phyloP scores from a whole-genome alignment of 805 yeast species.

The Saccharomycopsis babjevae region DNA sequence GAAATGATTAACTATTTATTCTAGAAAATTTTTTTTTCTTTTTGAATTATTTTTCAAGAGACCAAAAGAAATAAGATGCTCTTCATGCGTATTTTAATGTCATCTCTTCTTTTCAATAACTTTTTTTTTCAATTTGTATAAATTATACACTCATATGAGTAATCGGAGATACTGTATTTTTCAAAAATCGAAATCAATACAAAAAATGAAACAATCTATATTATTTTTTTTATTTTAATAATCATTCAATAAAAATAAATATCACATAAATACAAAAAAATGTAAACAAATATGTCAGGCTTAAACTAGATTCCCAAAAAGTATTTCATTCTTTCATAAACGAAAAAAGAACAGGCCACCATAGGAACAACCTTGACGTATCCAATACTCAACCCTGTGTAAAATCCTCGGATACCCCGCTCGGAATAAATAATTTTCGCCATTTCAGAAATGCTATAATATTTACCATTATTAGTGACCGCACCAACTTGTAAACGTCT shows the following conservation, averaged over 20 bases:
- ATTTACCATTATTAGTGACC: conserved; percentile 48
- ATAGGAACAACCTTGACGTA: conserved; percentile 91
- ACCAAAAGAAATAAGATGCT: not conserved
- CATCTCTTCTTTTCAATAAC: not conserved
- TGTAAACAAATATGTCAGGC: not conserved
- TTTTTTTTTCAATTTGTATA: not conserved
- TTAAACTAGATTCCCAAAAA: conserved; percentile 45
- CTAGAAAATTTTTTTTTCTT: not conserved
- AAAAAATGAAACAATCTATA: not conserved
- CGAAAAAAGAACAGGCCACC: conserved; percentile 94
- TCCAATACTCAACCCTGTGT: conserved; percentile 91
- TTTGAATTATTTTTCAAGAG: not conserved
- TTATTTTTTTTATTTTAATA: not conserved
- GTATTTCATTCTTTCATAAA: conserved; percentile 78
- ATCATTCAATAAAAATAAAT: not conserved
- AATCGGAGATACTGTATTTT: not conserved
- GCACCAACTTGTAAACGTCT: conserved; percentile 96
- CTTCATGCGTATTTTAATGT: not conserved
- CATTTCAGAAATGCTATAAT: conserved; percentile 42
- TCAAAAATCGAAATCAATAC: too few species aligned
- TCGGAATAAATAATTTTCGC: conserved; percentile 55
- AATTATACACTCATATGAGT: not conserved
- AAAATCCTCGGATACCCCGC: conserved; percentile 78
- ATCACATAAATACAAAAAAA: not conserved
- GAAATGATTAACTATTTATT: not conserved